Evolutionary conservation across 2,329 filamentous ascomycete genomes (phyloP).

Genomic region (Botrytis porri): DNA sequence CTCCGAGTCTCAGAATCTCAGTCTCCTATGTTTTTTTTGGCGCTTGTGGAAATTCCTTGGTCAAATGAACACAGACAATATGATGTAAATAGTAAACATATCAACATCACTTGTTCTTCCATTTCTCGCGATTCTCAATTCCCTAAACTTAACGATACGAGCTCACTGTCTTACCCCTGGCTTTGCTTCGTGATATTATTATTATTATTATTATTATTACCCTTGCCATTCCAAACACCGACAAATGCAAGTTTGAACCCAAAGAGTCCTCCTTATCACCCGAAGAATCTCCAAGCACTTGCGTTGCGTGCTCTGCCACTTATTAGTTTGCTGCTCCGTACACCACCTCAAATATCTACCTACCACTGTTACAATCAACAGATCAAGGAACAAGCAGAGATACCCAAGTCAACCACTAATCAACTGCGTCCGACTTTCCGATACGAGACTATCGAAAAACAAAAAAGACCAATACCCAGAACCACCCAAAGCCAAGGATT

Average conservation of each 20-base stretch:
- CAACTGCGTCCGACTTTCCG: neutral
- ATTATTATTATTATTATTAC: neutral
- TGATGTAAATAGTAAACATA: neutral
- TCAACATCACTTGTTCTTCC: neutral
- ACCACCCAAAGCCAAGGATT: conserved; percentile 6
- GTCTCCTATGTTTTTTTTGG: neutral
- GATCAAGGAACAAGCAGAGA: neutral
- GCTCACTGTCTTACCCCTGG: neutral
- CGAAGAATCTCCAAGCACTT: neutral
- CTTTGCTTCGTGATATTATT: neutral
- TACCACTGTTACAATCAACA: neutral
- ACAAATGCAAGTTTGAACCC: neutral
- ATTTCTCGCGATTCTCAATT: neutral
- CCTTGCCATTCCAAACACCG: neutral
- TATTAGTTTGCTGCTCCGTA: neutral
- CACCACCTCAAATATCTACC: neutral
- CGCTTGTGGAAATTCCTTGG: neutral
- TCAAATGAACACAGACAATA: neutral
- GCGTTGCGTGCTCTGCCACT: neutral
- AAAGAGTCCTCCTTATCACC: neutral
- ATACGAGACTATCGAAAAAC: neutral
- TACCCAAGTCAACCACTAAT: neutral
- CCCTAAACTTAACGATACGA: neutral
- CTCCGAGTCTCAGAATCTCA: neutral
- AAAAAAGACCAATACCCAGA: conserved; percentile 3